Evolutionary conservation across 2,329 filamentous ascomycete genomes (phyloP), one percentile per base, ranked within the genome.

Genomic region (Polychaeton citri): DNA sequence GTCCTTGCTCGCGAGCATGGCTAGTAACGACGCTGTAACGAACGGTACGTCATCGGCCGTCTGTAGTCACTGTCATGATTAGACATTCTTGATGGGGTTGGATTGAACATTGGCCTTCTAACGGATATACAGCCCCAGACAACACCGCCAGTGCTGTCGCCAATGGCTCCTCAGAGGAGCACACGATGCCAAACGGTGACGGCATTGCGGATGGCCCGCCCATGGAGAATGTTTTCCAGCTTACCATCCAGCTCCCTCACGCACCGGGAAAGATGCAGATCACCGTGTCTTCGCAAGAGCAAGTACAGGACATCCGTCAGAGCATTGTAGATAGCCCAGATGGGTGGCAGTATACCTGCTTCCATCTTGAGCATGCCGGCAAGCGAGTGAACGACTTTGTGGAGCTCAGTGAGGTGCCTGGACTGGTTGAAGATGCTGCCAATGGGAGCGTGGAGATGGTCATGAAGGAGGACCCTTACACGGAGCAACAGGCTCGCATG

Each of bases 291-390:
- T 47, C 79, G 46, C 82, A 94, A 68, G 92, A 98, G 64, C 88
- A 95, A 60, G 80, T 96, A 42, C 90, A 96, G 62, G 90, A 98
- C 68, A 79, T 98, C 50, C 83, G 90, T 47, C 90, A 96, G 63
- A 88, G 87, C 43, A 82, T 98, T 57, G 86, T 95, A 63, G 90
- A 98, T 62, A 72, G 86, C 34, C 90, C 90, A 4, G 72, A 80
- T 41, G 92, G 88, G 35, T 90, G 95, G 65, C 86, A 93, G 62
- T 95, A 95, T 67, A 93, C 90, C 36, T 98, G 90, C 69, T 98
- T 98, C 68, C 90, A 98, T 64, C 77, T 98, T 51, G 87, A 96
- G 64, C 79, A 87, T 64, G 79, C 83, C 40, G 84, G 85, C 48
- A 69, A 82, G 61, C 81, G 82, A 46, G 80, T 98, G 70, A 96